A percentile compares a stretch with the other conserved stretches of the same genome.
Conservation (phyloP, 129 eudicot genomes). For the Arctium lappa region DNA sequence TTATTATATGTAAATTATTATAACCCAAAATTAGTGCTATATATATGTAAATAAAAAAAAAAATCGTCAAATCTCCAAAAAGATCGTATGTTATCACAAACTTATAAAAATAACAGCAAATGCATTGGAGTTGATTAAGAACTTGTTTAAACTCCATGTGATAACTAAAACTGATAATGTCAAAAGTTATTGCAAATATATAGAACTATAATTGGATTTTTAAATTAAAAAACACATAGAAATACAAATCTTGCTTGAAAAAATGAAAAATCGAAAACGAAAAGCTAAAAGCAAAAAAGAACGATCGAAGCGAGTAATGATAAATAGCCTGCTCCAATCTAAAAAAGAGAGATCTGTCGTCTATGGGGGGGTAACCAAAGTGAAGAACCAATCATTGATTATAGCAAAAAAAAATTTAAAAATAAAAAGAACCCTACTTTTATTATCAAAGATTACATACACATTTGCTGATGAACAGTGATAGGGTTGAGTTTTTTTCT, state of each 20-base stretch:
- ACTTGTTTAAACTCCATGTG: slow-evolving; percentile 8
- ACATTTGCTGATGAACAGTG: slow-evolving; percentile 23
- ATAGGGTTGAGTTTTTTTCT: slow-evolving; percentile 15
- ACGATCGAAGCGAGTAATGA: neutral
- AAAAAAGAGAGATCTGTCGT: slow-evolving; percentile 14
- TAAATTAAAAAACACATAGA: slow-evolving; percentile 2
- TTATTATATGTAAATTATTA: neutral
- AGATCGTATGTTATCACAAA: neutral
- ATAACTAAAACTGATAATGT: neutral
- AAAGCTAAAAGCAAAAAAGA: neutral
- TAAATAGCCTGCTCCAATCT: too few species aligned
- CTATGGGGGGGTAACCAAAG: slow-evolving; percentile 11
- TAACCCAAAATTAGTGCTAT: neutral
- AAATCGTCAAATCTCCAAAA: neutral
- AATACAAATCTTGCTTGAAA: neutral
- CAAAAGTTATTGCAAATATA: neutral
- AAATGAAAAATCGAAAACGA: neutral
- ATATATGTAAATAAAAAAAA: neutral
- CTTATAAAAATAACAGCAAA: neutral
- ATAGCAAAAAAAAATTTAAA: neutral
- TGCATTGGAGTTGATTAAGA: slow-evolving; percentile 4
- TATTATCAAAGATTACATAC: slow-evolving; percentile 17
- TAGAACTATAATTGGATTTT: slow-evolving; percentile 1
- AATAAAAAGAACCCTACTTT: slow-evolving; percentile 21
- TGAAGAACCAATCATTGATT: slow-evolving; percentile 21